Evolutionary conservation across 495 filamentous ascomycete species (phyloP).

Genomic region (Aspergillus ostianus): DNA sequence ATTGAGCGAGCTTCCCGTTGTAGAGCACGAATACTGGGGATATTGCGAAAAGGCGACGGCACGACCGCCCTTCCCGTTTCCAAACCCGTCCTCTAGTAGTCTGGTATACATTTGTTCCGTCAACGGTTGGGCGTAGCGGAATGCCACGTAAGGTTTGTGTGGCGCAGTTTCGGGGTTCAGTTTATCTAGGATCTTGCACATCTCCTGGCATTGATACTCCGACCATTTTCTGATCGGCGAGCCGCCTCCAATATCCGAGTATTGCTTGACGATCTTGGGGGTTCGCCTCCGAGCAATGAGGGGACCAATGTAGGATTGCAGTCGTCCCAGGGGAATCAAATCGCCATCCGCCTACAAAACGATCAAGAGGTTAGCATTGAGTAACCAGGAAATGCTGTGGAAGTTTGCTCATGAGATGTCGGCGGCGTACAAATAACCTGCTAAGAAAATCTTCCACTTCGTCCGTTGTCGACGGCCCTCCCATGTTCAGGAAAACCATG

Average conservation of each 20-base stretch:
- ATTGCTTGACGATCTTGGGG: slow-evolving; percentile 94
- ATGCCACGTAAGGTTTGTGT: slow-evolving; percentile 98
- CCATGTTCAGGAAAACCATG: slow-evolving; percentile 99
- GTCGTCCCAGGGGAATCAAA: slow-evolving; percentile 89
- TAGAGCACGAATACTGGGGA: slow-evolving; percentile 98
- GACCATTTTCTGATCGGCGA: slow-evolving; percentile 98
- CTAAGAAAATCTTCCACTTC: slow-evolving; percentile 94
- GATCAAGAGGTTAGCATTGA: slow-evolving; percentile 1
- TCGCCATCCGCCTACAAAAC: slow-evolving; percentile 76
- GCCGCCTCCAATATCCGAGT: slow-evolving; percentile 91
- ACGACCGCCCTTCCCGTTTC: slow-evolving; percentile 77
- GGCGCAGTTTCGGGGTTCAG: slow-evolving; percentile 90
- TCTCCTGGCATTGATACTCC: slow-evolving; percentile 84
- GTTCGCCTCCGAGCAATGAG: slow-evolving; percentile 83
- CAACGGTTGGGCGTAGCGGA: slow-evolving; percentile 90
- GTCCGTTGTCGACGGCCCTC: slow-evolving; percentile 81
- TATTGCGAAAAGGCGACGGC: slow-evolving; percentile 99
- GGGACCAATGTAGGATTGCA: slow-evolving; percentile 88
- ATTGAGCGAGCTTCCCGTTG: slow-evolving; percentile 92
- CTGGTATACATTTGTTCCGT: slow-evolving; percentile 89
- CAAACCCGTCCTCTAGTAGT: slow-evolving; percentile 85
- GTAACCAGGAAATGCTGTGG: neutral
- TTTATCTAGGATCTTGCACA: slow-evolving; percentile 93
- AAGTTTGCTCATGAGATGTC: neutral
- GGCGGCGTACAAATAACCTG: slow-evolving; percentile 74